phyloP scores from a whole-genome alignment of 805 yeast genomes.

The Wickerhamiella sergipiensis region DNA sequence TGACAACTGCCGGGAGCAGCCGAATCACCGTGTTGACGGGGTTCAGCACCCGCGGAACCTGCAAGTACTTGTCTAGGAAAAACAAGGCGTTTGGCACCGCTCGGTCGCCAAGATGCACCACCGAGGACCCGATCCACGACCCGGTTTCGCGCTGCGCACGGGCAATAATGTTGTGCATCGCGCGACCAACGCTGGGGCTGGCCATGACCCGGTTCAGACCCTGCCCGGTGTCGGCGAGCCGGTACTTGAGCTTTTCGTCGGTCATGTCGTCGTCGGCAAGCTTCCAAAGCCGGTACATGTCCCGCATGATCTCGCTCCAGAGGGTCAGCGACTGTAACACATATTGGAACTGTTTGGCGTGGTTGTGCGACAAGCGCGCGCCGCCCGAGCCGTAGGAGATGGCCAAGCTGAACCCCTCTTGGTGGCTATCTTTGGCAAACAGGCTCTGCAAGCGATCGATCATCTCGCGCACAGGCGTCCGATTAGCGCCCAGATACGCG shows the following conservation, averaged over 20 bases:
- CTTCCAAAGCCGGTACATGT: constrained; percentile 66
- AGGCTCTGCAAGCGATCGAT: constrained; percentile 36
- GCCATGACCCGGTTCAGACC: constrained; percentile 66
- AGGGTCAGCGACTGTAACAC: constrained; percentile 60
- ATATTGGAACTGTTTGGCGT: constrained; percentile 57
- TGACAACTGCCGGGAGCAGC: constrained; percentile 42
- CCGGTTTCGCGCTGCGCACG: constrained; percentile 51
- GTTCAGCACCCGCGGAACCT: constrained; percentile 61
- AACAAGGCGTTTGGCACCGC: constrained; percentile 75
- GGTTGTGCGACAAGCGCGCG: constrained; percentile 60
- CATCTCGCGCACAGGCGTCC: constrained; percentile 54
- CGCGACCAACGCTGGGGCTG: constrained; percentile 54
- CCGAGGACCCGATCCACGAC: constrained; percentile 69
- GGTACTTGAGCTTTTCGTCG: constrained; percentile 35
- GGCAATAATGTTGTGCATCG: constrained; percentile 55
- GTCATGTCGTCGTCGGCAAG: constrained; percentile 62
- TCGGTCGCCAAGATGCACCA: constrained; percentile 69
- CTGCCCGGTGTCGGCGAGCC: constrained; percentile 61
- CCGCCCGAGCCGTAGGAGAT: constrained; percentile 56
- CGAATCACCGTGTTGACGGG: constrained; percentile 52
- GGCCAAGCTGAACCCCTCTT: constrained; percentile 36
- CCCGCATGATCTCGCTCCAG: constrained; percentile 69
- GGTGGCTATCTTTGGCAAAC: constrained; percentile 29
- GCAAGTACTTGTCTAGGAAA: constrained; percentile 66
- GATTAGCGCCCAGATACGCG: constrained; percentile 54